These are phyloP conservation scores for Andrographis paniculata DNA, from an alignment of 305 asterid genomes.

Conservation along the genomic window DNA sequence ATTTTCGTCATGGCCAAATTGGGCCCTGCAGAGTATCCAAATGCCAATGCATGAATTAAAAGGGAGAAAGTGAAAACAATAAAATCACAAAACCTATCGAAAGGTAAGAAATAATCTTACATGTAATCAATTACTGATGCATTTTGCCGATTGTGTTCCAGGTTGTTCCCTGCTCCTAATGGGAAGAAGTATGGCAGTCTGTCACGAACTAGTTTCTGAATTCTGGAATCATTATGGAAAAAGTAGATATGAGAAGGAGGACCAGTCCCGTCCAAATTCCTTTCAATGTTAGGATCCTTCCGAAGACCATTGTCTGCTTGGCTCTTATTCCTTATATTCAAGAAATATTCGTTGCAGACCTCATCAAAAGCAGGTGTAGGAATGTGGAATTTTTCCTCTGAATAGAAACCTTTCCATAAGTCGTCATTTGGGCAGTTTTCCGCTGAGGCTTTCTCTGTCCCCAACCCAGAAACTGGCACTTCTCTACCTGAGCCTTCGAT, in stretches of 20 bases:
- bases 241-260: conserved; percentile 62
- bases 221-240: conserved; percentile 68
- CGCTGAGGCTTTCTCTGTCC: conserved; percentile 24
- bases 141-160: conserved; percentile 31
- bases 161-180: conserved; percentile 45
- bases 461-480: conserved; percentile 18
- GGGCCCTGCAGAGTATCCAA: conserved; percentile 51
- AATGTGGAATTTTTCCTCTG: conserved; percentile 36
- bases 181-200: conserved; percentile 77
- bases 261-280: conserved; percentile 21
- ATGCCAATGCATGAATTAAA: conserved; percentile 6
- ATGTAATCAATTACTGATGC: conserved; percentile 61
- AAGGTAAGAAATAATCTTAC: conserved; percentile 25
- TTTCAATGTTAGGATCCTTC: conserved; percentile 25
- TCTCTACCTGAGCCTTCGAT: conserved; percentile 20
- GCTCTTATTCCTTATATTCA: conserved; percentile 31
- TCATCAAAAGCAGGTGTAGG: conserved; percentile 87
- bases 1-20: conserved; percentile 42
- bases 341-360: conserved; percentile 63
- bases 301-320: conserved; percentile 15
- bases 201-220: conserved; percentile 62
- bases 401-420: conserved; percentile 57
- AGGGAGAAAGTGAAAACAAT: not conserved
- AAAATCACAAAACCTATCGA: not conserved
- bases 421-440: conserved; percentile 29